These are phyloP conservation scores for Bombardia bombarda DNA, from an alignment of 495 filamentous ascomycete species.

Conservation along the genomic window DNA sequence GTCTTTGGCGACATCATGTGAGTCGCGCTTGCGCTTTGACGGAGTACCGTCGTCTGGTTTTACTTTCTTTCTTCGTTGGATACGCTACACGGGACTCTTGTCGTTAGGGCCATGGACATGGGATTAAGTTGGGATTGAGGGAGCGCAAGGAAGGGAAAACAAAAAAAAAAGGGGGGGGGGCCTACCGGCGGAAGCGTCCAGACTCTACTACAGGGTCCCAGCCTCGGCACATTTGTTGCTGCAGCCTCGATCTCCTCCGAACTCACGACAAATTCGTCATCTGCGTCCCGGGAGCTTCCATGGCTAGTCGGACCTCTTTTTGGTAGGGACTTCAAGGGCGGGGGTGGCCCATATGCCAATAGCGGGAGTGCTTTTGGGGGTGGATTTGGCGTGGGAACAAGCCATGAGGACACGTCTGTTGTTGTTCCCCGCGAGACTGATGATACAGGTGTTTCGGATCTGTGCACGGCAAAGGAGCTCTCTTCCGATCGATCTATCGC, in stretches of 20 bases:
- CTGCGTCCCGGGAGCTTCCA: background rate
- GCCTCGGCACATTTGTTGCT: background rate
- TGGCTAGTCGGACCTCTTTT: background rate
- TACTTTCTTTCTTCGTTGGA: conserved; percentile 11
- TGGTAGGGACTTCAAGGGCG: too few species aligned
- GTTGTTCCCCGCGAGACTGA: background rate
- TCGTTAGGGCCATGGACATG: background rate
- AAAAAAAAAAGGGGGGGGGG: background rate
- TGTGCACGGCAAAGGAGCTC: background rate
- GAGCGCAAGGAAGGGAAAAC: too few species aligned
- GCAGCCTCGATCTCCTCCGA: background rate
- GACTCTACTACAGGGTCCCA: conserved; percentile 11
- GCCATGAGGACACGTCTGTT: too few species aligned
- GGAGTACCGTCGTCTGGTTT: conserved; percentile 2
- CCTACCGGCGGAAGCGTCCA: conserved; percentile 15
- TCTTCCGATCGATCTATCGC: background rate
- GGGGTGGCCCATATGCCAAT: too few species aligned
- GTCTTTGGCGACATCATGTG: background rate
- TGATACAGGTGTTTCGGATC: background rate
- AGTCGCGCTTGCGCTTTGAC: conserved; percentile 8
- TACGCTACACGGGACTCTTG: conserved; percentile 10
- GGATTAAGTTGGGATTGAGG: background rate
- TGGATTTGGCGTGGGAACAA: too few species aligned
- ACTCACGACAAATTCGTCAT: conserved; percentile 1
- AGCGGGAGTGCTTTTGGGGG: too few species aligned